Percentiles rank a stretch among this genome's conserved stretches.
phyloP scores from a whole-genome alignment of 257 asterid genomes.

The Lavandula angustifolia region DNA sequence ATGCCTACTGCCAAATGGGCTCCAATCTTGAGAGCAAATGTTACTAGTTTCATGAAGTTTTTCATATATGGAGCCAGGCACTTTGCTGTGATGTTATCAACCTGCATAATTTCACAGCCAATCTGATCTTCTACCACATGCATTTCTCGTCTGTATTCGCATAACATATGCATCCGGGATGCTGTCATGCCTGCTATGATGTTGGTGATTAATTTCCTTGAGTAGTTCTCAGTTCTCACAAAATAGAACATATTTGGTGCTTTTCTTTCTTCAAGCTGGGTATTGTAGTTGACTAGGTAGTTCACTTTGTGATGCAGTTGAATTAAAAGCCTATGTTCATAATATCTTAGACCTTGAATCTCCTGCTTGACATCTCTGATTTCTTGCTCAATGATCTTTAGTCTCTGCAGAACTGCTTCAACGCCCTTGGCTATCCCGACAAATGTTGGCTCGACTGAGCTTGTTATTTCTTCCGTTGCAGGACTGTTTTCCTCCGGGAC shows the following conservation, averaged over 20 bases:
- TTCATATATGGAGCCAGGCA: conserved; percentile 71
- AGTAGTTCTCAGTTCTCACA: conserved; percentile 68
- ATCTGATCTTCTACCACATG: conserved; percentile 84
- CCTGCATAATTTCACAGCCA: conserved; percentile 82
- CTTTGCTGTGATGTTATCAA: conserved; percentile 67
- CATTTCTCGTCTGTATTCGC: conserved; percentile 75
- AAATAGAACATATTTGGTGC: conserved; percentile 81
- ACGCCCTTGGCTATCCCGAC: conserved; percentile 87
- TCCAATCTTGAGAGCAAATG: conserved; percentile 88
- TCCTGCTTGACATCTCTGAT: conserved; percentile 82
- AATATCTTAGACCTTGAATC: conserved; percentile 81
- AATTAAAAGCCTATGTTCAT: conserved; percentile 70
- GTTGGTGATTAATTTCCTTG: conserved; percentile 74
- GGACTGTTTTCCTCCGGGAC: conserved; percentile 53
- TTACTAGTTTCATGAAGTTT: conserved; percentile 70
- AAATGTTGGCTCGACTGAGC: conserved; percentile 65
- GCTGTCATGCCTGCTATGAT: conserved; percentile 77
- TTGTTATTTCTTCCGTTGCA: conserved; percentile 46
- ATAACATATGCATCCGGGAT: conserved; percentile 72
- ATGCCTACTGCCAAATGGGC: conserved; percentile 91
- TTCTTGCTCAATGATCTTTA: conserved; percentile 85
- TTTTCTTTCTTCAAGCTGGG: conserved; percentile 74
- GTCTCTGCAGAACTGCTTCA: conserved; percentile 69
- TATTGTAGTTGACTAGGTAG: conserved; percentile 70
- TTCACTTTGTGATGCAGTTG: conserved; percentile 72